Percentiles rank a stretch among this genome's conserved stretches.
Conservation (phyloP, 306 rosid genomes). For the Trifolium pratense region DNA sequence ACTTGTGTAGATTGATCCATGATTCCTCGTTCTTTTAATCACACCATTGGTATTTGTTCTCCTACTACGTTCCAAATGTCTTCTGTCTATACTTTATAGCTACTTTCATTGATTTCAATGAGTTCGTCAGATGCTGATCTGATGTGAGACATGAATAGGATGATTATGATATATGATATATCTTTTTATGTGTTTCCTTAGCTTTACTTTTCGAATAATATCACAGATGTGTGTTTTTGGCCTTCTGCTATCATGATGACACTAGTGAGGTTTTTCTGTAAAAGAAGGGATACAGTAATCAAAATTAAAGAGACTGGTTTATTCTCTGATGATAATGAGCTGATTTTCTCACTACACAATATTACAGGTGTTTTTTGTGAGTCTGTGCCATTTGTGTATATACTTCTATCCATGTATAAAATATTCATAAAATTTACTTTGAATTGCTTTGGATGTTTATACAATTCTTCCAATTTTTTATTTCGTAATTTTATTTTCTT, state of each 20-base stretch:
- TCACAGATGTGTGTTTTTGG: not conserved
- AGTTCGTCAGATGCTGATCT: not conserved
- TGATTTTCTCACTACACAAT: slow-evolving; percentile 11
- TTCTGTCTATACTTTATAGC: not conserved
- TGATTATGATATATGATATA: slow-evolving; percentile 1
- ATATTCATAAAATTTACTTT: slow-evolving; percentile 20
- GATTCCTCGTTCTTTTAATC: slow-evolving; percentile 6
- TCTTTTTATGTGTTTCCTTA: not conserved
- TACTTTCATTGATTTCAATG: not conserved
- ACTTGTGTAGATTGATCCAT: slow-evolving; percentile 9
- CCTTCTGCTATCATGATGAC: not conserved
- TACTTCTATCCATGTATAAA: slow-evolving; percentile 19
- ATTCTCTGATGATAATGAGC: slow-evolving; percentile 6
- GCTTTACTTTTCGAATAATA: not conserved
- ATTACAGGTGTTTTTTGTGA: slow-evolving; percentile 25
- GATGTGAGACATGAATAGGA: not conserved
- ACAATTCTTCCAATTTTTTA: slow-evolving; percentile 21
- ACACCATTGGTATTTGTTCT: slow-evolving; percentile 9
- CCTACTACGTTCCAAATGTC: not conserved
- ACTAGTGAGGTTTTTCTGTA: slow-evolving; percentile 19
- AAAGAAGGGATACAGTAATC: not conserved
- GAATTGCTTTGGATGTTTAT: slow-evolving; percentile 19
- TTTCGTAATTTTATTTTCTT: slow-evolving; percentile 38
- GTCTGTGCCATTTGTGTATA: not conserved
- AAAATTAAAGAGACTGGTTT: not conserved